Base-by-base conservation (phyloP, 2,329 filamentous ascomycete species). In the Phialophora tarda region DNA sequence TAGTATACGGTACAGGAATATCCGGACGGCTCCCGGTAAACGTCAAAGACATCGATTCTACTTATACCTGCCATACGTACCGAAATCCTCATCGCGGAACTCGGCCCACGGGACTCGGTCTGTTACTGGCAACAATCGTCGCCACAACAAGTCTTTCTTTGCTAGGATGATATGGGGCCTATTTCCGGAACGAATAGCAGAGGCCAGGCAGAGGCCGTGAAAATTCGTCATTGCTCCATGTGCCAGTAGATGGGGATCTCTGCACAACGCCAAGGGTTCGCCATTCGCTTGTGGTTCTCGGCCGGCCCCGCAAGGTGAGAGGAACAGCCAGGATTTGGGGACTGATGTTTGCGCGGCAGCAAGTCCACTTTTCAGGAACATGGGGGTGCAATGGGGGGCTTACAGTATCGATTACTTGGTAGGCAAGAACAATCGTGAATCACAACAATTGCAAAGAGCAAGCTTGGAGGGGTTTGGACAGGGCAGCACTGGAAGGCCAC, bases 171-270 rank as follows among this genome's bases (percentile, higher is more conserved):
- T 50, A 34, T 30, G 23, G 55, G 26, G n/a, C 23, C 30, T n/a
- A 56, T 56, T 47, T 44, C 59, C 34, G 62, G n/a, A 50, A 44
- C 66, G 63, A 68, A 68, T 66, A 28, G 50, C 48, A 57, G 55
- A 21, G 26, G 32, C 24, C 44, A 28, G 38, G 11, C 44, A 38
- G 17, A 55, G 54, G 32, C 17, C 30, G 32, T 59, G 59, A 59
- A 65, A 65, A 65, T 63, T 68, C 66, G 66, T 68, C 66, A 68
- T 58, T 56, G 53, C 59, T 62, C 51, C 63, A 65, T 63, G 53
- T 38, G 48, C 48, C 63, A 65, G 48, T 63, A 41, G 60, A 56
- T 44, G 66, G 65, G 55, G 8, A 59, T 64, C 26, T 30, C 23
- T 41, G 28, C 26, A 63, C 60, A 59, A 59, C 63, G 65, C 61